These are phyloP conservation scores for Solanum hybrid DNA, from an alignment of 305 asterid species.

Conservation along the genomic window DNA sequence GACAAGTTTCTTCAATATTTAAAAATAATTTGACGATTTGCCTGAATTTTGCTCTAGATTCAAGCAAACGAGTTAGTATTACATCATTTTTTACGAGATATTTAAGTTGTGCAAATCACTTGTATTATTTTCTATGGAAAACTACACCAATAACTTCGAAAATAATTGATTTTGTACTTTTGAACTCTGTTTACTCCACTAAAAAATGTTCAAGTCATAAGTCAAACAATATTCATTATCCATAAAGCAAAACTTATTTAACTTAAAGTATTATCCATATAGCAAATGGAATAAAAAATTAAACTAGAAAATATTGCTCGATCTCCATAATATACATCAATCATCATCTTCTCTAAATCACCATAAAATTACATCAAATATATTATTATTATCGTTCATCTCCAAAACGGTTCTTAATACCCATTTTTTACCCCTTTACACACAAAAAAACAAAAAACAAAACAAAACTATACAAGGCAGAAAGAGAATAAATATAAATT, in stretches of 20 bases:
- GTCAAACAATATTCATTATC: not conserved
- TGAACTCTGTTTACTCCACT: not conserved
- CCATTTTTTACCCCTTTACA: not conserved
- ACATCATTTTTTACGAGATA: not conserved
- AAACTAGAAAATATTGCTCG: too few species aligned
- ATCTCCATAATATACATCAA: not conserved
- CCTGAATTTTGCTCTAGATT: not conserved
- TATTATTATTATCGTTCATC: not conserved
- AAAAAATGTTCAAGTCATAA: not conserved
- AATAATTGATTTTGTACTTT: not conserved
- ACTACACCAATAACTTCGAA: not conserved
- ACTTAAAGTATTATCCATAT: not conserved
- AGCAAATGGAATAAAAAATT: not conserved
- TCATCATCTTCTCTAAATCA: not conserved
- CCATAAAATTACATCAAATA: not conserved
- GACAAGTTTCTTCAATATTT: not conserved
- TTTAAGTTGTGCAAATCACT: not conserved
- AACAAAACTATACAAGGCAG: not conserved
- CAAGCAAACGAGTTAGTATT: not conserved
- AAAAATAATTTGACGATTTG: not conserved
- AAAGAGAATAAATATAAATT: not conserved
- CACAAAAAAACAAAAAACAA: not conserved
- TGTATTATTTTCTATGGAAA: not conserved
- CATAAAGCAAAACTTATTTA: not conserved
- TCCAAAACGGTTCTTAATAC: not conserved